These are phyloP conservation scores for Metroxylon sagu DNA, from an alignment of 176 grass and related monocot species.

Conservation along the genomic window DNA sequence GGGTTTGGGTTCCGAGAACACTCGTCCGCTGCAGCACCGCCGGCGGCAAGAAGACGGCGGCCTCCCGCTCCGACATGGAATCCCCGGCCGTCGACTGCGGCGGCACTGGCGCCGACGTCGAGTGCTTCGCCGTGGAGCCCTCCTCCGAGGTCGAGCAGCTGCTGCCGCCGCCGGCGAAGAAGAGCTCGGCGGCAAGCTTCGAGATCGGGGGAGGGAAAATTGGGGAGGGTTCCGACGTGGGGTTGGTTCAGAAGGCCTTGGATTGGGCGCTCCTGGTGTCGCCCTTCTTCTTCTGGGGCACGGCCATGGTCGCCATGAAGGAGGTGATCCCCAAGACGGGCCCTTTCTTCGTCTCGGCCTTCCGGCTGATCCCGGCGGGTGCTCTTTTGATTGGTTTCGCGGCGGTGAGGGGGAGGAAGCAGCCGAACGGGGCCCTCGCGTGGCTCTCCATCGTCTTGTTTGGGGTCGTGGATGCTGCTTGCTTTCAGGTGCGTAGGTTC, in stretches of 20 bases:
- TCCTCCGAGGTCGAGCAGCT: constrained; percentile 13
- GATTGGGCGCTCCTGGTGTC: constrained; percentile 69
- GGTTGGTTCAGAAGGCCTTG: constrained; percentile 25
- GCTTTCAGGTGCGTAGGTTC: constrained; percentile 60
- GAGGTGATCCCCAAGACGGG: constrained; percentile 89
- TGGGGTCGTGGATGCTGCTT: constrained; percentile 62
- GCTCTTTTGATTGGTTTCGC: constrained; percentile 71
- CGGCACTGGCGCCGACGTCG: constrained; percentile 43
- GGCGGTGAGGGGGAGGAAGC: constrained; percentile 51
- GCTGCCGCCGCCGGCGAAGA: neutral
- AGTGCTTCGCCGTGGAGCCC: constrained; percentile 27
- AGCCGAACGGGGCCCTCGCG: constrained; percentile 52
- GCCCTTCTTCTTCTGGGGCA: constrained; percentile 99
- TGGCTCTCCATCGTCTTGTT: constrained; percentile 65
- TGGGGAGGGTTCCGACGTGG: neutral
- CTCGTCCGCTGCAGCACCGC: constrained; percentile 3
- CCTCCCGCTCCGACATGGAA: neutral
- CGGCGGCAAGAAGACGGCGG: constrained; percentile 7
- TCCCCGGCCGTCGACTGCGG: constrained; percentile 38
- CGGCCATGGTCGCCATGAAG: constrained; percentile 99
- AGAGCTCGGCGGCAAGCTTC: constrained; percentile 1
- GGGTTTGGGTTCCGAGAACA: neutral
- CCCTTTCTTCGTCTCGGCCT: constrained; percentile 74
- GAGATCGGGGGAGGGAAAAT: constrained; percentile 1
- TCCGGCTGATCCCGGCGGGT: constrained; percentile 66